Base-by-base conservation (phyloP, 163 green algal species). In the Chlorella variabilis region DNA sequence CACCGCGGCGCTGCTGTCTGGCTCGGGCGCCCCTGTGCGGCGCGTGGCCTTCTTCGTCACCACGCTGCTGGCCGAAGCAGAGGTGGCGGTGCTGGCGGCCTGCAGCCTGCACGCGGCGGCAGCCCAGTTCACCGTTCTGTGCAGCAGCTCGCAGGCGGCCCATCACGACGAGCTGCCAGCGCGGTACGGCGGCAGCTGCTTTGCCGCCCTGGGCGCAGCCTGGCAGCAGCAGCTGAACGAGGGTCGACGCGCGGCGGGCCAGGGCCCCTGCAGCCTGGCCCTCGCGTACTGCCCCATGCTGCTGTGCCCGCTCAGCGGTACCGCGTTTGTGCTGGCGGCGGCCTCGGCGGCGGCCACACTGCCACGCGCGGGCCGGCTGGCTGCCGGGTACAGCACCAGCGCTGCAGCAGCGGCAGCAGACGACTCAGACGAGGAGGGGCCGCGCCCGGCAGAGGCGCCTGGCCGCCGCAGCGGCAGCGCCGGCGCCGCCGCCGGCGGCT, bases 161-260 rank as follows among this genome's bases (percentile, higher is more conserved):
- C 78, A 83, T 39, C 70, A 83, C 29, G 78, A 83, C 2, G 78
- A 83, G 65, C 9, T n/a, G n/a, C 45, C 68, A 4, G 51, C 63
- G 4, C 21, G 15, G 3, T 83, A 83, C 67, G 29, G 65, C 48
- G 49, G 62, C 4, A 39, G 27, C 39, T 81, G 59, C 65, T 83
- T 61, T 3, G n/a, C 78, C 29, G 67, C 45, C 6, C 2, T 70
- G 0, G 7, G 13, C 20, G 58, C 65, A 2, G 41, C 56, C 45
- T 83, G 70, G 70, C 70, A 71, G 70, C 41, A 78, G 58, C 48
- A 70, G 49, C 21, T 78, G 58, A 77, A 84, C 17, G 70, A 58
- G 21, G 25, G 4, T 4, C 45, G 70, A 15, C 59, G 68, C n/a
- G 38, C 75, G 8, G 58, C 59, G 0, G 73, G 59, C 34, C 2